A percentile compares a stretch with the other conserved stretches of the same genome.
phyloP scores from a whole-genome alignment of 1,284 basidiomycete genomes.

The Meripilus lineatus region DNA sequence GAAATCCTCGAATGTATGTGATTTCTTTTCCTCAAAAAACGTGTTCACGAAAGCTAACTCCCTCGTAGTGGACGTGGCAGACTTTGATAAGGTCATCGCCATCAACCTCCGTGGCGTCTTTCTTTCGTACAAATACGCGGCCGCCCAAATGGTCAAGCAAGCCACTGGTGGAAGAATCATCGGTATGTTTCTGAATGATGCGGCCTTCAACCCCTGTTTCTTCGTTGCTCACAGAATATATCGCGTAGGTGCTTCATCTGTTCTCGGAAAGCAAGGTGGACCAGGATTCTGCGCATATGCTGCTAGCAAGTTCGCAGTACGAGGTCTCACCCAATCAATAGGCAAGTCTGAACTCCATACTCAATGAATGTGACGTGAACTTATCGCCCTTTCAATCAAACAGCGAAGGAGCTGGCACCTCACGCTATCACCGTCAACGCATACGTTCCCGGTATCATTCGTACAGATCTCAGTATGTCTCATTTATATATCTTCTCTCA shows the following conservation, averaged over 20 bases:
- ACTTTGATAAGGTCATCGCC: constrained; percentile 19
- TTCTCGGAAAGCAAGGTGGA: constrained; percentile 18
- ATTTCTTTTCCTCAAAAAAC: not conserved
- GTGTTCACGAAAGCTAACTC: not conserved
- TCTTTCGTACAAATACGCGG: constrained; percentile 28
- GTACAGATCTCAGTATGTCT: constrained; percentile 14
- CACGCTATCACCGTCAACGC: constrained; percentile 18
- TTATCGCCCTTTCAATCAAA: not conserved
- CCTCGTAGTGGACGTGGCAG: constrained; percentile 11
- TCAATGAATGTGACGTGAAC: no score
- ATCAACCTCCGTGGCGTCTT: constrained; percentile 28
- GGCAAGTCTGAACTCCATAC: constrained; percentile 12
- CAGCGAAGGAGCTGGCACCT: constrained; percentile 14
- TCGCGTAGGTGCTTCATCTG: constrained; percentile 16
- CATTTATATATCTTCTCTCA: no score
- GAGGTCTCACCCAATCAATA: constrained; percentile 21
- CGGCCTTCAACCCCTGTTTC: no score
- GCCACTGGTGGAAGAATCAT: constrained; percentile 26
- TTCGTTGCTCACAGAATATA: not conserved
- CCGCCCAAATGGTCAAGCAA: constrained; percentile 26
- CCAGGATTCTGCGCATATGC: constrained; percentile 10
- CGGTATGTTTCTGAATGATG: constrained; percentile 15
- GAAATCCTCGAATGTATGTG: constrained; percentile 15
- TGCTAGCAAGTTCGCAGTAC: constrained; percentile 24
- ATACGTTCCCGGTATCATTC: constrained; percentile 16